Evolutionary conservation across 805 yeast species (phyloP).

Genomic region (Millerozyma acaciae): DNA sequence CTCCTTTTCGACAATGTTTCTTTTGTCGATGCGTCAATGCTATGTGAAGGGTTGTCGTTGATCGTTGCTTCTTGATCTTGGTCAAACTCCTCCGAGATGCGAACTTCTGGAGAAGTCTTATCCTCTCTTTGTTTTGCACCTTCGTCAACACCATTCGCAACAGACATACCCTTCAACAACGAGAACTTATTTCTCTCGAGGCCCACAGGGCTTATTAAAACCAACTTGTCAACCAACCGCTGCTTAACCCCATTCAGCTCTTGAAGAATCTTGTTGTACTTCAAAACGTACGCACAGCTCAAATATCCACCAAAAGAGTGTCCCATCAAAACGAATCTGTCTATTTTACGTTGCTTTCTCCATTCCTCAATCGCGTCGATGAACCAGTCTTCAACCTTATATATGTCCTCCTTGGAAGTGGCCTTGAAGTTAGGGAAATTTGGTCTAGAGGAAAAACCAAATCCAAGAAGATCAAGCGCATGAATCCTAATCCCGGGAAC

Average conservation of each 20-base stretch:
- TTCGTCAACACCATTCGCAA: slow-evolving; percentile 9
- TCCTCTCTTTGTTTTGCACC: slow-evolving; percentile 13
- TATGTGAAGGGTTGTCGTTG: slow-evolving; percentile 7
- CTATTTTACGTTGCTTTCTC: slow-evolving; percentile 34
- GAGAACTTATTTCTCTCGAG: slow-evolving; percentile 35
- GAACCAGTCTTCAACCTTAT: slow-evolving; percentile 40
- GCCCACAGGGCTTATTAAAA: slow-evolving; percentile 42
- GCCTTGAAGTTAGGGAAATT: slow-evolving; percentile 29
- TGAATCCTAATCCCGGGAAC: slow-evolving; percentile 58
- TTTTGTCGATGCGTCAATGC: slow-evolving; percentile 8
- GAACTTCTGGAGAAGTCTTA: slow-evolving; percentile 10
- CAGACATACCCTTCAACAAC: slow-evolving; percentile 18
- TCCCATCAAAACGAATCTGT: slow-evolving; percentile 35
- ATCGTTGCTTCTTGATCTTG: slow-evolving; percentile 26
- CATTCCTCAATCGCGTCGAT: slow-evolving; percentile 41
- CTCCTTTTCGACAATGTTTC: slow-evolving; percentile 18
- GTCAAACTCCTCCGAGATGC: slow-evolving; percentile 14
- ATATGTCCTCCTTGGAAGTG: slow-evolving; percentile 32
- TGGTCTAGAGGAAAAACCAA: slow-evolving; percentile 66
- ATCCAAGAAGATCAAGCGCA: slow-evolving; percentile 69
- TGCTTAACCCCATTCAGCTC: slow-evolving; percentile 14
- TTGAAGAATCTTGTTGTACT: slow-evolving; percentile 28
- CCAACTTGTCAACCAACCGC: slow-evolving; percentile 32
- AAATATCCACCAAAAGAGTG: slow-evolving; percentile 46
- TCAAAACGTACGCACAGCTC: slow-evolving; percentile 39